Percentiles rank a stretch among this genome's conserved stretches.
phyloP scores from a whole-genome alignment of 2,329 filamentous ascomycete genomes.

The Talaromyces atroroseus region DNA sequence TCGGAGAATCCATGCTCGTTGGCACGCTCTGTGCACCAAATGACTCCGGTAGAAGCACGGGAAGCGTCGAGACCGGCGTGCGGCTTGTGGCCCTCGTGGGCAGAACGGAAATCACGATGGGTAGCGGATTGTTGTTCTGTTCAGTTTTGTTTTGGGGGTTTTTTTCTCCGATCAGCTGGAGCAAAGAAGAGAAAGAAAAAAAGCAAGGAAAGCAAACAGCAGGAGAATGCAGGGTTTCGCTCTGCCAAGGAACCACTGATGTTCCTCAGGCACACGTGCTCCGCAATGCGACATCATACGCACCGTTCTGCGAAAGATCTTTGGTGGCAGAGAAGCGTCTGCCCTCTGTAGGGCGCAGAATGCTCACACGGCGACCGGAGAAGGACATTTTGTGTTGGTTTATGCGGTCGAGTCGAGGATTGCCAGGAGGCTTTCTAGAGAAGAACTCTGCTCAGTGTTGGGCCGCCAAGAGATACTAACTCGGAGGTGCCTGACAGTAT shows the following conservation, averaged over 20 bases:
- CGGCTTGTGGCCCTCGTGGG: constrained; percentile 83
- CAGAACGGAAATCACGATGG: constrained; percentile 81
- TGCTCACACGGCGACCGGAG: constrained; percentile 42
- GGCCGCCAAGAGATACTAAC: background rate
- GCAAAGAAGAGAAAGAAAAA: background rate
- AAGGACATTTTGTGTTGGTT: constrained; percentile 37
- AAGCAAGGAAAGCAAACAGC: background rate
- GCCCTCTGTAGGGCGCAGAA: constrained; percentile 33
- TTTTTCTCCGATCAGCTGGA: background rate
- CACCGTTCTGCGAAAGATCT: constrained; percentile 44
- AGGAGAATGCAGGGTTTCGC: background rate
- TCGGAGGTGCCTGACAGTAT: background rate
- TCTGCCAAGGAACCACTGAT: constrained; percentile 4
- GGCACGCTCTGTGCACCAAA: constrained; percentile 69
- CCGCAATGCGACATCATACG: constrained; percentile 12
- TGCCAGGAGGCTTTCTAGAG: constrained; percentile 1
- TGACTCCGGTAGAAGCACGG: constrained; percentile 84
- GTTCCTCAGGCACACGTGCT: background rate
- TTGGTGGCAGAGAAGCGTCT: constrained; percentile 40
- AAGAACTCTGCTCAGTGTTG: background rate
- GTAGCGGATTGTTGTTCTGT: constrained; percentile 75
- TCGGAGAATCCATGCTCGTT: constrained; percentile 84
- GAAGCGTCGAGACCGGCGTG: constrained; percentile 87
- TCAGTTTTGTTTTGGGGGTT: too few species aligned
- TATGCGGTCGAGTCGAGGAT: constrained; percentile 13